Evolutionary conservation across 305 asterid genomes (phyloP).

Genomic region (Solanum chacoense): DNA sequence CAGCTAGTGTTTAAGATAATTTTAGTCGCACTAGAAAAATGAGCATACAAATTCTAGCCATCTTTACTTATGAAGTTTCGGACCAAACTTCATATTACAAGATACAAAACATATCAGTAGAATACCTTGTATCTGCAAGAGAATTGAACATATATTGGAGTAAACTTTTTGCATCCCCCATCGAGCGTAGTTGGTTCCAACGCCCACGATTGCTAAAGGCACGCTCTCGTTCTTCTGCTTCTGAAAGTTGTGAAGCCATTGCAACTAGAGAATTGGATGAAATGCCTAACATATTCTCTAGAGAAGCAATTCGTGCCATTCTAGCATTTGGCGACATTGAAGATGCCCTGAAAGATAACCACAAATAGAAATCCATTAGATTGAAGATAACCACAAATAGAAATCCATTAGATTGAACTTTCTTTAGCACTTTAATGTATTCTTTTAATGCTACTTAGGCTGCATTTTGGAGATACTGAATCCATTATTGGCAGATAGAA

Average conservation of each 20-base stretch:
- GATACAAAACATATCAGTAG: neutral
- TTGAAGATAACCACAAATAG: neutral
- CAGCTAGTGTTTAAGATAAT: neutral
- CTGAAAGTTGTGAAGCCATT: constrained; percentile 99
- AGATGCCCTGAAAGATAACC: constrained; percentile 51
- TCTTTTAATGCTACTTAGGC: neutral
- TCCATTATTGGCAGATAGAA: neutral
- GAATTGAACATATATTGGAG: constrained; percentile 83
- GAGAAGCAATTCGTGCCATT: constrained; percentile 88
- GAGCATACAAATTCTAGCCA: neutral
- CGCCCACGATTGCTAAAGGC: constrained; percentile 73
- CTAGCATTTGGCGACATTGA: constrained; percentile 92
- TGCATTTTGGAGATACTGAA: neutral
- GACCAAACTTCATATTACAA: neutral
- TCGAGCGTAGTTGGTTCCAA: constrained; percentile 94
- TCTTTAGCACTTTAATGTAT: neutral
- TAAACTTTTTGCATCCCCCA: constrained; percentile 88
- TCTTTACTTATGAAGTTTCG: neutral
- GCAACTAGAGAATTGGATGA: constrained; percentile 94
- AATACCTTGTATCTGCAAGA: constrained; percentile 82
- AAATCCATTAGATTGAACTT: neutral
- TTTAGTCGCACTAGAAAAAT: neutral
- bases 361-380: neutral
- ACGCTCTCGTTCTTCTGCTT: constrained; percentile 98
- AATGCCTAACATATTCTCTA: constrained; percentile 88